phyloP scores from a whole-genome alignment of 305 asterid species.

The Withania somnifera region DNA sequence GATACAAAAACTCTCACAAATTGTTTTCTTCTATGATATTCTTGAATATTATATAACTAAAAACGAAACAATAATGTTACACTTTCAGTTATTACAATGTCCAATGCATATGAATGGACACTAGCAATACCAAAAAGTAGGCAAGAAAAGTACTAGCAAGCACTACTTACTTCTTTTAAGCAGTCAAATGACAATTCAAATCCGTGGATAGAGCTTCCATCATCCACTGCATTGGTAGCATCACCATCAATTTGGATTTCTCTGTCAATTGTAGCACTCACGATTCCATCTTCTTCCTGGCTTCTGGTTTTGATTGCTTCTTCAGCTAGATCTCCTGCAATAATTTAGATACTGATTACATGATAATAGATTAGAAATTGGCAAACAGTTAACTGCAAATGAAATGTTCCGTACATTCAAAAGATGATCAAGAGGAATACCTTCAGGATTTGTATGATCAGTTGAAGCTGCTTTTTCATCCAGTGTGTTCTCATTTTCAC shows the following conservation, averaged over 20 bases:
- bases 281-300: constrained; percentile 27
- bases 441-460: constrained; percentile 25
- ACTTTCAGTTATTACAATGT: not conserved
- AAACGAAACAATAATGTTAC: not conserved
- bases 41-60: not conserved
- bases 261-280: constrained; percentile 8
- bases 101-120: not conserved
- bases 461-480: constrained; percentile 17
- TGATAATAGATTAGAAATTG: not conserved
- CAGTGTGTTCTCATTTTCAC: constrained; percentile 16
- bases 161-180: constrained; percentile 5
- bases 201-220: constrained; percentile 18
- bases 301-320: constrained; percentile 16
- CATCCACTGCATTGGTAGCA: constrained; percentile 20
- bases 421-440: constrained; percentile 20
- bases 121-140: not conserved
- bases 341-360: not conserved
- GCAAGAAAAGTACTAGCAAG: constrained; percentile 1
- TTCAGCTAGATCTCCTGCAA: constrained; percentile 22
- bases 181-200: constrained; percentile 14
- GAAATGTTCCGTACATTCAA: not conserved
- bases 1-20: not conserved
- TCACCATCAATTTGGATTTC: constrained; percentile 21
- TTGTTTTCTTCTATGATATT: not conserved
- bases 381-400: not conserved